Base-by-base conservation (phyloP, 2,329 filamentous ascomycete species). In the Tothia fuscella region DNA sequence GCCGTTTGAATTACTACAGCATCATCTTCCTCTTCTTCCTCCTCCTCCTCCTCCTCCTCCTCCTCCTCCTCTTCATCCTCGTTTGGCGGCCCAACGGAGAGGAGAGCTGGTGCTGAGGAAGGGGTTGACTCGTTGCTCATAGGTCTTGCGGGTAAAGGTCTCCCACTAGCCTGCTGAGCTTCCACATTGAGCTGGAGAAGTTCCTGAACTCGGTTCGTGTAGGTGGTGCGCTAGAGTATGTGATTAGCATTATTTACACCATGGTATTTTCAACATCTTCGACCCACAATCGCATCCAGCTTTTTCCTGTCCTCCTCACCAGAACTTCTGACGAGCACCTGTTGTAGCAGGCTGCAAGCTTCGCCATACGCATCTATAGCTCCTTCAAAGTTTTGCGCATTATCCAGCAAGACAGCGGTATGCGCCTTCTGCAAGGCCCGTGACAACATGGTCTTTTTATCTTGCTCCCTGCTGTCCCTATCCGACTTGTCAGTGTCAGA, bases 381-480 rank as follows among this genome's bases (percentile, higher is more conserved):
- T 30, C 85, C 87, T 57, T 89, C 84, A 48, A 91, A 89, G 55
- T 96, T 94, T 54, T 91, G 84, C 12, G 86, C 87, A 72, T 95
- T 96, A 63, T 98, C 91, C 30, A 98, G 74, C 50, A 95, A 74
- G 20, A 98, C 91, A 17, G 91, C 91, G 10, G 85, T 89, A 56
- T 98, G 95, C 38, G 91, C 91, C 63, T 95, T 94, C 57, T 93
- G 82, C 42, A 98, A 67, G 1, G 91, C 91, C 52, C 83, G 84
- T n/a, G 89, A 94, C 26, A 98, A 72, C 88, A 96, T 96, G 9
- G 80, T 83, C 66, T 95, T 96, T 58, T 96, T 70, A 51, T 70
- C 67, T 50, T 62, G 66, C 45, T 70, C 67, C 38, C 61, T 56
- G 46, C 58, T 57, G 48, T 68, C 66, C 37, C 60, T 56, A 5